Evolutionary conservation across 1,139 yeast species (phyloP), one percentile per base, ranked within the genome.

Genomic region (Blastobotrys elegans): DNA sequence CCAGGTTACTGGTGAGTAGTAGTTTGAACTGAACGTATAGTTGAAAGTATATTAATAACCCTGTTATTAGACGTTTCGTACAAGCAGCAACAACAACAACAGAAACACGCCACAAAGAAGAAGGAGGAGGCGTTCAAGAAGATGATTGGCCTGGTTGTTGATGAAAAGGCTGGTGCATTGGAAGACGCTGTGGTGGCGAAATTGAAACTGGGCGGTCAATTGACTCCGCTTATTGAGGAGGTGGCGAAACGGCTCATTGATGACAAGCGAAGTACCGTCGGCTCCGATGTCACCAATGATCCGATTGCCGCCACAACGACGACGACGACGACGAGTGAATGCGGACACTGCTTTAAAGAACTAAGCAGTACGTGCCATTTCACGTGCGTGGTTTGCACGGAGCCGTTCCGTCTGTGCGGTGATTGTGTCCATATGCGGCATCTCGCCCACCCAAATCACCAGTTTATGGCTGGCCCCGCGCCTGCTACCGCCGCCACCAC

Each of bases 1-100:
- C 31, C 37, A 33, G n/a, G 51, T 53, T 10, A 31, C 39, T 29
- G 47, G 43, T 44, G 35, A 32, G 44, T 41, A 26, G 27, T 10
- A n/a, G n/a, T n/a, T n/a, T n/a, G n/a, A n/a, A n/a, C n/a, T n/a
- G n/a, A n/a, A n/a, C n/a, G n/a, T n/a, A n/a, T n/a, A n/a, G n/a
- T n/a, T n/a, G n/a, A n/a, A n/a, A n/a, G n/a, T n/a, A n/a, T n/a
- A n/a, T n/a, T n/a, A n/a, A n/a, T n/a, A n/a, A n/a, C n/a, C n/a
- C n/a, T n/a, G n/a, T n/a, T n/a, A n/a, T n/a, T n/a, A n/a, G n/a
- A n/a, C n/a, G n/a, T n/a, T n/a, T n/a, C n/a, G n/a, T n/a, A n/a
- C n/a, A n/a, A n/a, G n/a, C n/a, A n/a, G n/a, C n/a, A n/a, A n/a
- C n/a, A n/a, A n/a, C n/a, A n/a, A n/a, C n/a, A n/a, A n/a, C n/a